These are phyloP conservation scores for Camelina sativa DNA, from an alignment of 345 rosid species.

Conservation along the genomic window DNA sequence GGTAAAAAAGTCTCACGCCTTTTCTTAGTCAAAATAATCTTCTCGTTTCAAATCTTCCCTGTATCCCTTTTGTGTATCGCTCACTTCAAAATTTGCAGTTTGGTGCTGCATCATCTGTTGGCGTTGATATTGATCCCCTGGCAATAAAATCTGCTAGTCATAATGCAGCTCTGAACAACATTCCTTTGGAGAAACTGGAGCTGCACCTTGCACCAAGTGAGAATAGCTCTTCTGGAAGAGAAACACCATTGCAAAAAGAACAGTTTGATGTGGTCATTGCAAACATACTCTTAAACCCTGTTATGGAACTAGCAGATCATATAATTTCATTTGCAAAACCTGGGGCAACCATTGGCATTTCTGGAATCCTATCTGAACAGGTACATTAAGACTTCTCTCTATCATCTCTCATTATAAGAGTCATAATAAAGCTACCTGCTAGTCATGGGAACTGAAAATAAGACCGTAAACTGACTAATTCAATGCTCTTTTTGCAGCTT, in stretches of 20 bases:
- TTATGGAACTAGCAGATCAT: conserved; percentile 68
- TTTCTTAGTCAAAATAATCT: conserved; percentile 15
- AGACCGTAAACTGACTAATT: neutral
- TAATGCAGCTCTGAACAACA: conserved; percentile 69
- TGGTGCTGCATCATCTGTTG: conserved; percentile 72
- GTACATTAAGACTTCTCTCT: conserved; percentile 43
- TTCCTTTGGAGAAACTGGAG: conserved; percentile 56
- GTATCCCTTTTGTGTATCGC: neutral
- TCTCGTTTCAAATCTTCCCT: conserved; percentile 9
- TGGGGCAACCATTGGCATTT: conserved; percentile 63
- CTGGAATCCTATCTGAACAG: conserved; percentile 86
- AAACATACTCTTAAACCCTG: conserved; percentile 81
- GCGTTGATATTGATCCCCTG: conserved; percentile 73
- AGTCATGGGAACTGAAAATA: neutral
- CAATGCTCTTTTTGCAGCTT: conserved; percentile 53
- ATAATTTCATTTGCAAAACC: conserved; percentile 77
- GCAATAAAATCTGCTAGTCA: conserved; percentile 64
- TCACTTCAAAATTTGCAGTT: conserved; percentile 37
- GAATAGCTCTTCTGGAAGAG: conserved; percentile 35
- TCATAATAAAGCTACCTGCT: conserved; percentile 17
- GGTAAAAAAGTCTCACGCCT: conserved; percentile 45
- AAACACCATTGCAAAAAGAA: conserved; percentile 35
- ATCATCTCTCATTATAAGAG: neutral
- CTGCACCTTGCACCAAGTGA: conserved; percentile 52
- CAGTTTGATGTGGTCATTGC: conserved; percentile 76